Base-by-base conservation (phyloP, 225 moss, liverwort and hornwort genomes). In the Pseudisothecium myosuroides region DNA sequence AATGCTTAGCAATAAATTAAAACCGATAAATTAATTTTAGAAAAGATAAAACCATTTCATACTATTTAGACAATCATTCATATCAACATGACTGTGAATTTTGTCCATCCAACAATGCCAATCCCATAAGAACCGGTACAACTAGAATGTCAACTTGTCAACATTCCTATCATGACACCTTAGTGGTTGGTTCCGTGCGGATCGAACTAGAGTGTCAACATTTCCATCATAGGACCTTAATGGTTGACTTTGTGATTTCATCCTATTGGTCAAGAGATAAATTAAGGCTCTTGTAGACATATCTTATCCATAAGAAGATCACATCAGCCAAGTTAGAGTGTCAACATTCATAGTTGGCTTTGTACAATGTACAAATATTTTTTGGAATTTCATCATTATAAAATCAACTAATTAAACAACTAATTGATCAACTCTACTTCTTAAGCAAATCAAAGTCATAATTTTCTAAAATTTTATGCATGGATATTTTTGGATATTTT, bases 291-390 rank as follows among this genome's bases (percentile, higher is more conserved):
- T 68, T n/a, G 13, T n/a, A 68, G 68, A 39, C 12, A 39, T 23
- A 37, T 20, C 37, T 17, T 45, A 10, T 26, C 3, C 28, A 73
- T 45, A 10, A 73, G 45, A 2, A 29, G 4, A 9, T 73, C 4
- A 73, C 43, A 72, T 72, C 0, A 0, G 0, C 0, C 0, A 2
- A 17, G 4, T 10, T 10, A 43, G 6, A 73, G 6, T 17, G 29
- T 45, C 10, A 45, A 45, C 6, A 29, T 45, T 10, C 6, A 0
- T 43, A 1, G 45, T 45, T 45, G 45, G 5, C 6, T 28, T 0
- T 2, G 0, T 45, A 1, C 6, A 10, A 29, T 17, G 5, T 17
- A 17, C 13, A 17, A 73, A 14, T 17, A 15, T 13, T 41, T 72
- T 3, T 72, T 43, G 6, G 27, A 0, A 41, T 43, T 72, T 72